Evolutionary conservation across 129 eudicot species (phyloP).

Genomic region (Glebionis coronaria): DNA sequence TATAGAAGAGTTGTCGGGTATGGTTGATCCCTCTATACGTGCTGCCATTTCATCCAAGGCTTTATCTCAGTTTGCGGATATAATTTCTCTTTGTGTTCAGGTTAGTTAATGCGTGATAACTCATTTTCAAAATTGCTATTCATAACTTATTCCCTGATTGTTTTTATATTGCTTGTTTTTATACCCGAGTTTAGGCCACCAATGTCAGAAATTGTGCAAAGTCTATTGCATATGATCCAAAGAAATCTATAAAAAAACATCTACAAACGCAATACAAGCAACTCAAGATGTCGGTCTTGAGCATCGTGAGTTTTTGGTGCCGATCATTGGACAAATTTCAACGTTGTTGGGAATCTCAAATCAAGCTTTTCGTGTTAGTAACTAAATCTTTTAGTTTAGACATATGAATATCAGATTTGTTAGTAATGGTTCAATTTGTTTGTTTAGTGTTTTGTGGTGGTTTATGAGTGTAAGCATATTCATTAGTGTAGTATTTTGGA

Average conservation of each 20-base stretch:
- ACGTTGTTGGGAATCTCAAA: no score
- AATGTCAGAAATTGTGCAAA: slow-evolving; percentile 84
- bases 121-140: not conserved
- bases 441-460: slow-evolving; percentile 19
- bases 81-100: slow-evolving; percentile 90
- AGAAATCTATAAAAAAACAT: slow-evolving; percentile 30
- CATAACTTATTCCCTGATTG: not conserved
- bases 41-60: slow-evolving; percentile 74
- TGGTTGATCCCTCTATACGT: slow-evolving; percentile 81
- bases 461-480: slow-evolving; percentile 14
- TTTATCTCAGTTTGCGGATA: slow-evolving; percentile 86
- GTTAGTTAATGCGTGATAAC: slow-evolving; percentile 30
- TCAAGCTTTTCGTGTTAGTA: not conserved
- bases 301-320: not conserved
- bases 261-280: not conserved
- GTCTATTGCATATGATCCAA: slow-evolving; percentile 64
- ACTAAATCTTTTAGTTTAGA: slow-evolving; percentile 15
- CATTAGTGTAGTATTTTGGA: not conserved
- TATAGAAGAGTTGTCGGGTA: slow-evolving; percentile 78
- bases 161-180: not conserved
- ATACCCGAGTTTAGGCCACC: slow-evolving; percentile 94
- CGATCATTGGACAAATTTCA: not conserved
- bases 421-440: slow-evolving; percentile 4
- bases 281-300: slow-evolving; percentile 2
- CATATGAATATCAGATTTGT: slow-evolving; percentile 7